phyloP scores from a whole-genome alignment of 768 basidiomycete species.

The Favolaschia claudopus region DNA sequence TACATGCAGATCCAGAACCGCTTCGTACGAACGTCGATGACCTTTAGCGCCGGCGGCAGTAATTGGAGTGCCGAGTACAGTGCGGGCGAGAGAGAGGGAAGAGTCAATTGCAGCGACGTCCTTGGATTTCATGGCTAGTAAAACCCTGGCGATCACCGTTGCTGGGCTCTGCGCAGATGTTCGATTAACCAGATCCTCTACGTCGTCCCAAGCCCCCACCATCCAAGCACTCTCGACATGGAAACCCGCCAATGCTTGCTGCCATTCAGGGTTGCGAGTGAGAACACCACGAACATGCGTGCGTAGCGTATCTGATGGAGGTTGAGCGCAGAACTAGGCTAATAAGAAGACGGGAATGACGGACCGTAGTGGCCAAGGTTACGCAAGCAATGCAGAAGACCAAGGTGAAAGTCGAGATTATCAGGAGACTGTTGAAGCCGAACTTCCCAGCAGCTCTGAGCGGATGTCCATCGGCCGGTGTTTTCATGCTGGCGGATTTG shows the following conservation, averaged over 20 bases:
- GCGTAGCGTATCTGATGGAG: conserved; percentile 80
- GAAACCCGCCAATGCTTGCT: conserved; percentile 75
- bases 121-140: conserved; percentile 78
- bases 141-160: conserved; percentile 77
- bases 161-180: conserved; percentile 63
- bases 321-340: conserved; percentile 4
- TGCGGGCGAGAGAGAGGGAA: conserved; percentile 70
- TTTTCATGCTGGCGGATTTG: conserved; percentile 98
- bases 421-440: conserved; percentile 89
- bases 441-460: conserved; percentile 99
- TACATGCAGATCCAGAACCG: conserved; percentile 84
- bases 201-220: conserved; percentile 91
- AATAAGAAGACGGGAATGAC: conserved; percentile 32
- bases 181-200: conserved; percentile 64
- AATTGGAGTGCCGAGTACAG: conserved; percentile 80
- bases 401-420: conserved; percentile 88
- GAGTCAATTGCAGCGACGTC: conserved; percentile 53
- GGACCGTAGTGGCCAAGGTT: conserved; percentile 97
- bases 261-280: conserved; percentile 86
- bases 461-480: conserved; percentile 96
- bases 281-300: conserved; percentile 95
- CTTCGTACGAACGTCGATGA: conserved; percentile 89
- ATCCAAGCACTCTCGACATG: conserved; percentile 96
- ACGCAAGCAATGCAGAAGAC: conserved; percentile 87
- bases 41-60: conserved; percentile 80